Base-by-base conservation (phyloP, 805 yeast species). In the Spathaspora passalidarum region DNA sequence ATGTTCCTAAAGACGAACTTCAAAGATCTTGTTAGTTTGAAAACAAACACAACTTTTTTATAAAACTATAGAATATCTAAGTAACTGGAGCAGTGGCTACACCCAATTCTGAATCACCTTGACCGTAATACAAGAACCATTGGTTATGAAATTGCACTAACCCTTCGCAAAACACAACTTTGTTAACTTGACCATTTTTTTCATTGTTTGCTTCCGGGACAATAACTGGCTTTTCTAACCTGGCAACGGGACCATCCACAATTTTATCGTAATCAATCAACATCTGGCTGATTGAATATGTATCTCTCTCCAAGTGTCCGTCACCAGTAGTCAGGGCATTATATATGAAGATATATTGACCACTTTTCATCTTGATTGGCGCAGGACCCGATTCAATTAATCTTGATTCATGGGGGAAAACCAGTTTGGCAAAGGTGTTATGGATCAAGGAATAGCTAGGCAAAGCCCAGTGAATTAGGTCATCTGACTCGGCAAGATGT, bases 111-210 rank as follows among this genome's bases (percentile, higher is more conserved):
- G 67, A 58, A 49, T 71, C 76, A 9, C 73, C 74, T 50, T 70
- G 73, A n/a, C 76, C 76, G 47, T 49, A 70, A 51, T 71, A 71
- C 17, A 71, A 53, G 25, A 69, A 59, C 76, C 76, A 71, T 43
- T 65, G 53, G 10, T 71, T 72, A 32, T 64, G 56, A 48, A 68
- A 71, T 47, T 70, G 75, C 3, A 71, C 75, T 16, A 71, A 49
- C 0, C 76, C 76, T 47, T 69, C 75, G 46, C 73, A 66, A 48
- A 71, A 71, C 4, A 71, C 75, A 32, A 71, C 76, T 39, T 62
- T 57, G 49, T 69, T 59, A 18, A 71, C 75, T 49, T 69, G 75
- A 2, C 76, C 76, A 20, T 53, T 48, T 22, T 59, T 49, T 46
- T 71, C 76, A 43, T 71, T 68, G 13, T 50, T 45, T 40, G 50